A percentile compares a stretch with the other conserved stretches of the same genome.
These are phyloP conservation scores for Colletotrichum shisoi DNA, from an alignment of 2,329 filamentous ascomycete genomes.

Conservation along the genomic window DNA sequence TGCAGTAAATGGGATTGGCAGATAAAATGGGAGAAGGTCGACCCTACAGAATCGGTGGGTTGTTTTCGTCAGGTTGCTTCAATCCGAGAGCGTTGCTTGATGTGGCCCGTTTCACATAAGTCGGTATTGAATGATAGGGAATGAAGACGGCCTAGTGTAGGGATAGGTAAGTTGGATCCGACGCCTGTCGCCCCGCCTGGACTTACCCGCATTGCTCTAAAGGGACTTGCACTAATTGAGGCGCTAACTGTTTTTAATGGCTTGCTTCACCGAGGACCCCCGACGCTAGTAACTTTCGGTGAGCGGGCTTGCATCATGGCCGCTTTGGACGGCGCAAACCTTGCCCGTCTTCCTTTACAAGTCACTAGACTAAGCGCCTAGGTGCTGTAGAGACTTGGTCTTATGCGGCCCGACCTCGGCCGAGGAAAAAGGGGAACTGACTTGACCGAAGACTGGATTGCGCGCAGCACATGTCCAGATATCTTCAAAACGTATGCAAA, in stretches of 20 bases:
- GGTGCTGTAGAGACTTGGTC: not conserved
- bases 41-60: not conserved
- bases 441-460: not conserved
- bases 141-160: constrained; percentile 30
- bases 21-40: constrained; percentile 3
- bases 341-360: not conserved
- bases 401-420: not conserved
- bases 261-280: constrained; percentile 32
- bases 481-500: constrained; percentile 1
- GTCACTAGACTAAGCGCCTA: too few relatives aligned
- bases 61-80: constrained; percentile 29
- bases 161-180: constrained; percentile 13
- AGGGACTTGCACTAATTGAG: constrained; percentile 37
- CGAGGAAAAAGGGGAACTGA: too few relatives aligned
- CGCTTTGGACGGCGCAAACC: constrained; percentile 8
- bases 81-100: constrained; percentile 31
- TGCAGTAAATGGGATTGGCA: not conserved
- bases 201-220: constrained; percentile 37
- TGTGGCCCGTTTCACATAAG: constrained; percentile 39
- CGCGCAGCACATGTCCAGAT: not conserved
- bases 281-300: constrained; percentile 28
- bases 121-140: constrained; percentile 34
- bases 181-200: constrained; percentile 33
- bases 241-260: constrained; percentile 12
- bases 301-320: constrained; percentile 22